These are phyloP conservation scores for Hibiscus mutabilis DNA, from an alignment of 345 rosid genomes.

Conservation along the genomic window DNA sequence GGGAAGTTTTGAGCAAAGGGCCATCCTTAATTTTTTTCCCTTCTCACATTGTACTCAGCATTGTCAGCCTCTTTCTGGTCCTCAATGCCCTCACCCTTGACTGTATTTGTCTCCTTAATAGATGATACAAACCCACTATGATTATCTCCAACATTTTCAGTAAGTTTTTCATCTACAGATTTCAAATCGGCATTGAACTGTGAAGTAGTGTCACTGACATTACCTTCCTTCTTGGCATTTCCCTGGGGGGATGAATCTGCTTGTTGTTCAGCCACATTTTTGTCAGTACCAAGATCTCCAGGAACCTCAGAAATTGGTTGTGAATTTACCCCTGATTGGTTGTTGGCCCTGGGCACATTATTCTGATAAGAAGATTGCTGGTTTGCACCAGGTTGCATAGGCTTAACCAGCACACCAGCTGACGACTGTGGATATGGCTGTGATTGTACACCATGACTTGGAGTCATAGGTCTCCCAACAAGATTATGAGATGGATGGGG, in stretches of 20 bases:
- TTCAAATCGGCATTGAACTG: conserved; percentile 33
- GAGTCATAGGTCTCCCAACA: background rate
- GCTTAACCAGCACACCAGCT: too few species aligned
- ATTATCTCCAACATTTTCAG: conserved; percentile 22
- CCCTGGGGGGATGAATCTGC: conserved; percentile 23
- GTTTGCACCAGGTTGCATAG: conserved; percentile 23
- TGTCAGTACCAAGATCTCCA: conserved; percentile 21
- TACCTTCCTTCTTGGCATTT: conserved; percentile 21
- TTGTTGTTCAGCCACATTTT: conserved; percentile 20
- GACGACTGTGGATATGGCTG: too few species aligned
- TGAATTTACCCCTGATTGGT: conserved; percentile 23
- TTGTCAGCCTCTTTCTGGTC: conserved; percentile 23
- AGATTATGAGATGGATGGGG: conserved; percentile 29
- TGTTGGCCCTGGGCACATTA: conserved; percentile 20
- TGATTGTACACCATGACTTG: too few species aligned
- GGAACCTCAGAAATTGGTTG: conserved; percentile 22
- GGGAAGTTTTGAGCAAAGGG: conserved; percentile 12
- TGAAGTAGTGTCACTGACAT: conserved; percentile 14
- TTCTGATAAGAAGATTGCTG: conserved; percentile 25
- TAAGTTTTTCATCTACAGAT: conserved; percentile 18
- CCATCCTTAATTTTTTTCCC: conserved; percentile 26
- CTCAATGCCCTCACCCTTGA: conserved; percentile 24
- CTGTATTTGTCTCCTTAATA: conserved; percentile 20
- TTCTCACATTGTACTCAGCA: conserved; percentile 19
- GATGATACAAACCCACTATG: conserved; percentile 7